Evolutionary conservation across 2,329 filamentous ascomycete species (phyloP), one percentile per base, ranked within the genome.

Genomic region (Esteya vermicola): DNA sequence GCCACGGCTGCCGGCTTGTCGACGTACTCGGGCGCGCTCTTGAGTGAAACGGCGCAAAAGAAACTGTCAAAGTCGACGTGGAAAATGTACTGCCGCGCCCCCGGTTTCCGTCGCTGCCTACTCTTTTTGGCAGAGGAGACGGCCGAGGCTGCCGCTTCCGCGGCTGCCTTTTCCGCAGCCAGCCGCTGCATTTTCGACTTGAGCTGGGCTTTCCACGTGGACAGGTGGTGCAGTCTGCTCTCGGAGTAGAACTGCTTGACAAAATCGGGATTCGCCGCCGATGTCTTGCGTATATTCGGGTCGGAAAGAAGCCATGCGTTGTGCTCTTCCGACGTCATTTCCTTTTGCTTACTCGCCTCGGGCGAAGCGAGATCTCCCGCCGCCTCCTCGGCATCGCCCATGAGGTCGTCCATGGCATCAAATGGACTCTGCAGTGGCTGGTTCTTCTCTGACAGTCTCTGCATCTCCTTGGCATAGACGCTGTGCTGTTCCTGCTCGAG

Each of bases 21-120:
- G 30, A 68, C 64, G 44, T 75, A 79, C 18, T 93, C 76, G 8
- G 89, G 86, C 20, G 78, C 68, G 40, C 77, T 81, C 50, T 86
- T 85, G 13, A 76, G 54, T 1, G 91, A 95, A 0, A 98, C 85
- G 0, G 93, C 85, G 43, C 88, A 94, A 58, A 98, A 98, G 61
- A 98, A 98, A 57, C 86, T 91, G 60, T 98, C 93, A 56, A 98
- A 98, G 54, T 98, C 91, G 23, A 98, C 85, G 52, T 98, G 91
- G 53, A 98, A 73, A 39, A 98, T 71, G 51, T 96, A 98, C 38
- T 82, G 67, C 44, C 88, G 70, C 4, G 77, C 61, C 0, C 80
- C 82, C 12, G 71, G 64, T 21, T 48, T 63, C 6, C 47, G 55
- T 3, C 10, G 16, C n/a, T 31, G 10, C 28, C n/a, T 7, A 16